A percentile compares a stretch with the other conserved stretches of the same genome.
Evolutionary conservation across 371 early-diverging fungal genomes (phyloP).

Genomic region (Mucor indicus): DNA sequence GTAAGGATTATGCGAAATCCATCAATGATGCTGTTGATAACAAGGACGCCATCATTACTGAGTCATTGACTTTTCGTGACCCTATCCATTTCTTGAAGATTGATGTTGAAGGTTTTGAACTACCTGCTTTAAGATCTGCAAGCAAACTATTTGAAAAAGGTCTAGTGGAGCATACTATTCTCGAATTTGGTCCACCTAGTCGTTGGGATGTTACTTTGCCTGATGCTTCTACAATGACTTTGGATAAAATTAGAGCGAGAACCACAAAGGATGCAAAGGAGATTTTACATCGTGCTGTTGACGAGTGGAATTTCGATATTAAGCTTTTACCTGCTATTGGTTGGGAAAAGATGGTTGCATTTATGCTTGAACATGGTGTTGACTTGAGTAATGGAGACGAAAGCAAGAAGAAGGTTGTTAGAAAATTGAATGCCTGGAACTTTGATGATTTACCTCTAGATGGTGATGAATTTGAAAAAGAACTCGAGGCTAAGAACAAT

Average conservation of each 20-base stretch:
- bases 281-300: conserved; percentile 18
- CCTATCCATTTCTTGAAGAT: conserved; percentile 51
- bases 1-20: conserved; percentile 21
- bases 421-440: conserved; percentile 35
- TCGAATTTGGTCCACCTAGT: conserved; percentile 45
- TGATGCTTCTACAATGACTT: conserved; percentile 1
- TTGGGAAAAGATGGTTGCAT: conserved; percentile 35
- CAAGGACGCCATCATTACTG: neutral
- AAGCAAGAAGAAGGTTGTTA: conserved; percentile 31
- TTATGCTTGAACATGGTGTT: conserved; percentile 31
- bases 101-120: conserved; percentile 49
- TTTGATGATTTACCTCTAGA: conserved; percentile 40
- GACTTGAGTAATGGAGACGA: conserved; percentile 18
- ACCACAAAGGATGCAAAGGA: conserved; percentile 27
- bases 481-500: conserved; percentile 29
- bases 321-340: conserved; percentile 41
- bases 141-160: conserved; percentile 29
- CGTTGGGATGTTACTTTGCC: conserved; percentile 45
- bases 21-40: conserved; percentile 8
- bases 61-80: conserved; percentile 27
- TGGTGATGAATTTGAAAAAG: conserved; percentile 41
- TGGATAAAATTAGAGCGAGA: conserved; percentile 14
- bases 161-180: conserved; percentile 39
- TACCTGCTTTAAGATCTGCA: conserved; percentile 40
- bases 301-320: conserved; percentile 39